Evolutionary conservation across 768 basidiomycete genomes (phyloP), one percentile per base, ranked within the genome.

Genomic region (Boletus bicolor): DNA sequence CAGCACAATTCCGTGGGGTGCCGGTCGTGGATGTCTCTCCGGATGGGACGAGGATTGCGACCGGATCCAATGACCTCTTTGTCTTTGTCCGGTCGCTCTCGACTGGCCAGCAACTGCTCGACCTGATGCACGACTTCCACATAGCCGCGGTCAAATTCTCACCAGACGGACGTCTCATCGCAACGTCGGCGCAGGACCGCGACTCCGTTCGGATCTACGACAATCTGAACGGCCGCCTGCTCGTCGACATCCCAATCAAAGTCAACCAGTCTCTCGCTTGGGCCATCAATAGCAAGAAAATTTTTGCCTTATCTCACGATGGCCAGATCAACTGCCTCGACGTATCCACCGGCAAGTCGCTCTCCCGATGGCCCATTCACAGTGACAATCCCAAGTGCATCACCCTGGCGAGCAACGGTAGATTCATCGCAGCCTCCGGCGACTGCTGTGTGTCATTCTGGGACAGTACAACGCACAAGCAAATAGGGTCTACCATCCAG

Each of bases 101-200:
- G 5, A 43, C 12, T 11, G 52, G 59, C 11, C 0, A 26, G 1
- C 44, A 2, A n/a, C 26, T 11, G 17, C 17, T 19, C 19, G 19
- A 19, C 19, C 32, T 28, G 15, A 0, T 28, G 14, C 48, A 56
- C 38, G n/a, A 30, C 5, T 0, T 10, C 17, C 0, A 1, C 2
- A 19, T 53, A 3, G 30, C 9, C 1, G 36, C 45, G 1, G 45
- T 11, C 35, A 59, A 51, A 14, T 59, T 60, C 14, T 59, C 45
- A 0, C 57, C 46, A 5, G 7, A 58, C 12, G 56, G 53, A 19
- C 12, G 3, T 3, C 10, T 28, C 38, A 4, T 60, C 1, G 57
- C 57, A 2, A 43, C 49, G 3, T 46, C 49, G 1, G 19, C 36
- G 6, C 41, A 5, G 12, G 4, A 1, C 5, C 7, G 2, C 1